Conservation (phyloP, 495 filamentous ascomycete species). For the Xylaria longipes region DNA sequence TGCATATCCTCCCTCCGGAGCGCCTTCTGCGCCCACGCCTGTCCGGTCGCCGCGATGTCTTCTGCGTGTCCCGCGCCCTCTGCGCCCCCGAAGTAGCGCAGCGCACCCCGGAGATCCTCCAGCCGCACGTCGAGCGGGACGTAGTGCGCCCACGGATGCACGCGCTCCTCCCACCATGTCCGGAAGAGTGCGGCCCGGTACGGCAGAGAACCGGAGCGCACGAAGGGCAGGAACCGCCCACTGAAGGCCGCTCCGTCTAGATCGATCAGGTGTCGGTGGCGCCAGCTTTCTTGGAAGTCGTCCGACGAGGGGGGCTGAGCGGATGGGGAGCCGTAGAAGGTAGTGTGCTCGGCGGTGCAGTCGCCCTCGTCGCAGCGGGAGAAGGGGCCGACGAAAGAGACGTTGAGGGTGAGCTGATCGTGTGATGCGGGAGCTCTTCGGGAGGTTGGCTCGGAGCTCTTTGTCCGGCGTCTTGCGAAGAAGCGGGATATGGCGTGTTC, state of each 20-base stretch:
- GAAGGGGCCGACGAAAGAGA: conserved; percentile 51
- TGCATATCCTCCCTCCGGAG: conserved; percentile 82
- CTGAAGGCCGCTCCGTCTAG: conserved; percentile 67
- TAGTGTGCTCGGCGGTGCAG: conserved; percentile 54
- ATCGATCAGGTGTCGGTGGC: conserved; percentile 69
- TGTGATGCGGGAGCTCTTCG: not conserved
- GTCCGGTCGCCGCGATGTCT: conserved; percentile 70
- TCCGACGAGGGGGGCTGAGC: conserved; percentile 49
- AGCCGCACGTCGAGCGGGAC: conserved; percentile 75
- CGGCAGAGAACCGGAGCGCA: conserved; percentile 67
- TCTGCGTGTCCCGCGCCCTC: conserved; percentile 41
- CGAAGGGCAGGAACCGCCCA: conserved; percentile 69
- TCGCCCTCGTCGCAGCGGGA: conserved; percentile 52
- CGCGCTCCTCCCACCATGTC: conserved; percentile 75
- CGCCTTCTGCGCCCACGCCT: conserved; percentile 66
- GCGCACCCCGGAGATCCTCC: conserved; percentile 64
- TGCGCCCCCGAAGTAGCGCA: conserved; percentile 61
- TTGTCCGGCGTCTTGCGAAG: conserved; percentile 2
- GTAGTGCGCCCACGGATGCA: conserved; percentile 78
- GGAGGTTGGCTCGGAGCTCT: not conserved
- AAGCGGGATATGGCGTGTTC: conserved; percentile 28
- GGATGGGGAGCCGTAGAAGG: conserved; percentile 58
- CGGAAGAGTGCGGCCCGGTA: conserved; percentile 72
- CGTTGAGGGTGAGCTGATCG: conserved; percentile 30
- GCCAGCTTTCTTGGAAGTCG: conserved; percentile 49